These are phyloP conservation scores for Yamadazyma dendronema DNA, from an alignment of 1,139 yeast species.

Conservation along the genomic window DNA sequence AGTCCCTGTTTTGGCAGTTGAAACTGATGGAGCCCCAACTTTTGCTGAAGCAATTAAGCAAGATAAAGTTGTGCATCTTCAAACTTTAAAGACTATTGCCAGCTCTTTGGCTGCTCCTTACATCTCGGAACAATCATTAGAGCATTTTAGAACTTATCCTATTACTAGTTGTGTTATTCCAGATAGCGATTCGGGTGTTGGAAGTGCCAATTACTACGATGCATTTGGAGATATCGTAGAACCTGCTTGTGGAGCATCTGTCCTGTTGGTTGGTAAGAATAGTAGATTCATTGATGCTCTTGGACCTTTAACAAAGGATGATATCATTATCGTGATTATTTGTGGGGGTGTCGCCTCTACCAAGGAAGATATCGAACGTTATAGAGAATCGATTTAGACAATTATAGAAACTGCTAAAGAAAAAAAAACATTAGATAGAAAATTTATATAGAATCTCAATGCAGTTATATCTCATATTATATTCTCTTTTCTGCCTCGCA, in stretches of 20 bases:
- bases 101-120: conserved; percentile 60
- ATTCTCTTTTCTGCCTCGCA: neutral
- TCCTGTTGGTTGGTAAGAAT: conserved; percentile 48
- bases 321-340: conserved; percentile 55
- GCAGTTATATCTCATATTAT: too few relatives aligned
- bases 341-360: conserved; percentile 63
- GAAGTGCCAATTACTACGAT: conserved; percentile 49
- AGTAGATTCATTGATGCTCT: conserved; percentile 22
- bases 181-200: conserved; percentile 54
- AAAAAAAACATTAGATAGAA: too few relatives aligned
- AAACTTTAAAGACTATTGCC: conserved; percentile 54
- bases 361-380: conserved; percentile 15
- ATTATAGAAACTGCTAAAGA: too few relatives aligned
- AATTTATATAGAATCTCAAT: too few relatives aligned
- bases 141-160: conserved; percentile 29
- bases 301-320: conserved; percentile 38
- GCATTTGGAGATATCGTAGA: conserved; percentile 55
- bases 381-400: too few relatives aligned
- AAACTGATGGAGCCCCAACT: conserved; percentile 61
- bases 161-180: conserved; percentile 33
- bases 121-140: conserved; percentile 47
- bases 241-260: conserved; percentile 76
- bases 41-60: conserved; percentile 48
- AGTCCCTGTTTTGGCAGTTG: conserved; percentile 54
- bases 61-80: conserved; percentile 42